phyloP scores from a whole-genome alignment of 768 basidiomycete genomes.

The Pulveroboletus sp. region DNA sequence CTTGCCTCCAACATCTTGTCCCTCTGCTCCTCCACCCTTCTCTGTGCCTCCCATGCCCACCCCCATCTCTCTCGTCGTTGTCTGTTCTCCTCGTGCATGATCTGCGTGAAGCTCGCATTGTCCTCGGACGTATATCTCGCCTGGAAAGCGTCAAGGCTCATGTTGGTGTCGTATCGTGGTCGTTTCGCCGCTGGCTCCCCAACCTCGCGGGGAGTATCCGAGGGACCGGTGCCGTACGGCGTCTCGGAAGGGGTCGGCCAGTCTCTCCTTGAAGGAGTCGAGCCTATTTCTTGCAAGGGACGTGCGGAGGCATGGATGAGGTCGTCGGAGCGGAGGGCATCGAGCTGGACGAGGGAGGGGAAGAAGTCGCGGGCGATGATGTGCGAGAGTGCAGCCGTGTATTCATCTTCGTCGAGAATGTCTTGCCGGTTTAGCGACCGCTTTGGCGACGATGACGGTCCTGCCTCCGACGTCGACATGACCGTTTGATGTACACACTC shows the following conservation, averaged over 20 bases:
- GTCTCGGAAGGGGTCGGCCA: slow-evolving; percentile 57
- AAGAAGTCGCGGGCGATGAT: slow-evolving; percentile 99
- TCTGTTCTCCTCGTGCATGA: slow-evolving; percentile 86
- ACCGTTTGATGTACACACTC: background rate
- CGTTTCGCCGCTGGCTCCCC: slow-evolving; percentile 52
- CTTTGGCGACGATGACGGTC: slow-evolving; percentile 30
- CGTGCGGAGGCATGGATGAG: slow-evolving; percentile 76
- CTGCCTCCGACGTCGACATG: slow-evolving; percentile 32
- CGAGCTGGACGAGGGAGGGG: slow-evolving; percentile 83
- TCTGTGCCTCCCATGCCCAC: slow-evolving; percentile 96
- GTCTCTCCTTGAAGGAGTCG: slow-evolving; percentile 45
- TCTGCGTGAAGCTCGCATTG: slow-evolving; percentile 93
- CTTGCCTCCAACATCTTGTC: slow-evolving; percentile 62
- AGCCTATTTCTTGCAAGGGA: slow-evolving; percentile 57
- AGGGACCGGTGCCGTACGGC: slow-evolving; percentile 54
- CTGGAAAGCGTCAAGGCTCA: slow-evolving; percentile 85
- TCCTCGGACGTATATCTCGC: slow-evolving; percentile 93
- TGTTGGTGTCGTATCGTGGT: slow-evolving; percentile 51
- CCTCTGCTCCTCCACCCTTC: slow-evolving; percentile 65
- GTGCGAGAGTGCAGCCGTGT: slow-evolving; percentile 81
- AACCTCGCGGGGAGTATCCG: slow-evolving; percentile 49
- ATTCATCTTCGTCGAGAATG: slow-evolving; percentile 90
- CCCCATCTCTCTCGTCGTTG: slow-evolving; percentile 73
- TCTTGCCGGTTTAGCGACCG: slow-evolving; percentile 69
- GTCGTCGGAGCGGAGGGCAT: slow-evolving; percentile 73